Base-by-base conservation (phyloP, 2,329 filamentous ascomycete species). In the Ascochyta koolunga region DNA sequence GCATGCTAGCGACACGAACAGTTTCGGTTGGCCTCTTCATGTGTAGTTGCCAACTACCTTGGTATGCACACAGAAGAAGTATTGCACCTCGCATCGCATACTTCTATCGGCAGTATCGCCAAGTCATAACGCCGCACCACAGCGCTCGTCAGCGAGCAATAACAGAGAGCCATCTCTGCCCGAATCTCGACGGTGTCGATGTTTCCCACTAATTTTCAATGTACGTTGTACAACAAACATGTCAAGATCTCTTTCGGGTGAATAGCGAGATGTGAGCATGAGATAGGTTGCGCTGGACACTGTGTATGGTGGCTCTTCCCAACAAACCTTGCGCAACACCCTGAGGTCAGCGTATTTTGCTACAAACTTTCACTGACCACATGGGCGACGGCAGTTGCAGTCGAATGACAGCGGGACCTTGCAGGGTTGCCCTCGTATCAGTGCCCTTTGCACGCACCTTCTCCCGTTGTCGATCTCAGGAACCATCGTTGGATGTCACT, bases 221-320 rank as follows among this genome's bases (percentile, higher is more conserved):
- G 42, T 47, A 50, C 48, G 33, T 37, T 19, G 67, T 71, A 48
- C 58, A 25, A 67, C 65, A 31, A 51, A 31, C 42, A 49, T 70
- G 62, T 68, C 66, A 68, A 67, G 64, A 13, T 13, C 8, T 15
- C 2, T 32, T 21, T 13, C 7, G 15, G 19, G 10, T 21, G 10
- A 36, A 1, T 16, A 8, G 19, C 7, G 13, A 39, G 5, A 35
- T 10, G 5, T 11, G 24, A 18, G 19, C 29, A 40, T 25, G 29
- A 24, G n/a, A 21, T 13, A 21, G n/a, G 5, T 33, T 21, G 32
- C 22, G 8, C 5, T 21, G 38, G 8, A 16, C n/a, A 21, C 8
- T 4, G 29, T 39, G 19, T 19, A 43, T 22, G 11, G 5, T 18
- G 8, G 22, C 13, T 5, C 10, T 7, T 31, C 39, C 33, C 33